These are phyloP conservation scores for Kwoniella botswanensis DNA, from an alignment of 768 basidiomycete species.

Conservation along the genomic window DNA sequence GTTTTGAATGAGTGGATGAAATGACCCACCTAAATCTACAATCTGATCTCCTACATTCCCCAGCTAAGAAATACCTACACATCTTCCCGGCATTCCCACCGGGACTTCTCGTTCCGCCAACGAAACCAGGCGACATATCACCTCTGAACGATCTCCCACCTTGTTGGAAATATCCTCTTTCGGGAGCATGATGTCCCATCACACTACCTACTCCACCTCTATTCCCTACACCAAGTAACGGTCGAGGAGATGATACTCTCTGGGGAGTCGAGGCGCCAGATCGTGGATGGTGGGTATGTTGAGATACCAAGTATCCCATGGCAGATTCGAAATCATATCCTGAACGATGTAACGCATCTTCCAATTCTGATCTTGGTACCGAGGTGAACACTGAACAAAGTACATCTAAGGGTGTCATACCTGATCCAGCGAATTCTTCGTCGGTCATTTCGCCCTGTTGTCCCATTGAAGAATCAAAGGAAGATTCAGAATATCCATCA, in stretches of 20 bases:
- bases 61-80: slow-evolving; percentile 94
- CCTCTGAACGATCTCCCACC: slow-evolving; percentile 54
- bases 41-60: slow-evolving; percentile 93
- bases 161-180: slow-evolving; percentile 50
- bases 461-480: slow-evolving; percentile 12
- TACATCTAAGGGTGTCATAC: slow-evolving; percentile 98
- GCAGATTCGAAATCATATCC: slow-evolving; percentile 94
- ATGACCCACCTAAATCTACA: slow-evolving; percentile 88
- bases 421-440: slow-evolving; percentile 54
- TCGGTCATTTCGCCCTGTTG: slow-evolving; percentile 28
- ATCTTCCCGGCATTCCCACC: slow-evolving; percentile 64
- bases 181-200: slow-evolving; percentile 47
- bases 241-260: slow-evolving; percentile 47
- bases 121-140: slow-evolving; percentile 48
- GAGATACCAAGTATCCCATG: slow-evolving; percentile 90
- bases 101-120: slow-evolving; percentile 43
- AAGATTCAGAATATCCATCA: slow-evolving; percentile 13
- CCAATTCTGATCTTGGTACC: slow-evolving; percentile 85
- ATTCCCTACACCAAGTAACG: slow-evolving; percentile 43
- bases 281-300: slow-evolving; percentile 60
- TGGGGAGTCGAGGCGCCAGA: slow-evolving; percentile 59
- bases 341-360: slow-evolving; percentile 84
- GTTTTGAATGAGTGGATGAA: background rate
- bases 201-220: slow-evolving; percentile 46
- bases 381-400: slow-evolving; percentile 91